Evolutionary conservation across 2,329 filamentous ascomycete species (phyloP).

Genomic region (Orbilia javanica): DNA sequence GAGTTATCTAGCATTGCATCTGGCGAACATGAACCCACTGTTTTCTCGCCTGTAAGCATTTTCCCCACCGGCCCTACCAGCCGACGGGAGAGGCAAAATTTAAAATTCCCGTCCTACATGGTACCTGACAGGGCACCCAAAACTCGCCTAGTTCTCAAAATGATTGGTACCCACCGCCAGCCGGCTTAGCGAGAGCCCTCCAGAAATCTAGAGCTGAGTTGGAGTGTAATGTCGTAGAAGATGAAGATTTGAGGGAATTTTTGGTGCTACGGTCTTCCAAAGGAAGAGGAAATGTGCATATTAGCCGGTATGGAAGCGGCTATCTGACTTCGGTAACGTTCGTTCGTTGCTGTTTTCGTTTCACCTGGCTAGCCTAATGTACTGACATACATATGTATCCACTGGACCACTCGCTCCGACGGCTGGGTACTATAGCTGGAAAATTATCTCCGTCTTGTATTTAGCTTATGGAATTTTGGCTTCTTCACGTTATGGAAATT

Average conservation of each 20-base stretch:
- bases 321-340: neutral
- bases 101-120: slow-evolving; percentile 8
- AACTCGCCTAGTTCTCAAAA: slow-evolving; percentile 16
- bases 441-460: slow-evolving; percentile 7
- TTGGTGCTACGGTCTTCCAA: neutral
- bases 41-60: neutral
- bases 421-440: neutral
- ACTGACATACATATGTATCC: neutral
- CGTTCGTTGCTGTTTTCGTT: neutral
- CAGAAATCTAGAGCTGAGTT: no score
- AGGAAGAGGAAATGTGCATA: neutral
- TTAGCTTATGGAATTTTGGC: slow-evolving; percentile 1
- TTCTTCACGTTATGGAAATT: slow-evolving; percentile 33
- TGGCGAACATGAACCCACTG: no score
- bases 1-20: no score
- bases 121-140: slow-evolving; percentile 14
- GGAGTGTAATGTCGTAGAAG: neutral
- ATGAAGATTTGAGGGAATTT: slow-evolving; percentile 28
- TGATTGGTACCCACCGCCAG: slow-evolving; percentile 29
- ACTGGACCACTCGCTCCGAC: neutral
- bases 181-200: neutral
- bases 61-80: slow-evolving; percentile 27
- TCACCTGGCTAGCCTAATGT: neutral
- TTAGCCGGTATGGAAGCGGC: neutral
- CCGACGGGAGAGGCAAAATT: slow-evolving; percentile 32